Base-by-base conservation (phyloP, 352 stramenopile genomes). In the Globisporangium sylvaticum region DNA sequence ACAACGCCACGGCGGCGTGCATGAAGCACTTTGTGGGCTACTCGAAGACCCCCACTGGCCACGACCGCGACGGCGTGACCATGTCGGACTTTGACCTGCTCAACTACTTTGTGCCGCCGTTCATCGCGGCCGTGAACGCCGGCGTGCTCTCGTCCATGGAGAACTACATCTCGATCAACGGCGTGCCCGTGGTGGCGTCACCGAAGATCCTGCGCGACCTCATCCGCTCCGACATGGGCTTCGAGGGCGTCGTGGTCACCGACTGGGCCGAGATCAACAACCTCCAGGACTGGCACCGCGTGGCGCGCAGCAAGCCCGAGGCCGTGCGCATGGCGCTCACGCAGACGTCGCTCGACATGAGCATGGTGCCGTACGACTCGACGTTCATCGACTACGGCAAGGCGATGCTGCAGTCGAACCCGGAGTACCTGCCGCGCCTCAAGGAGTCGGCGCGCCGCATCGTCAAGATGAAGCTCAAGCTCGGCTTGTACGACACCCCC, bases 181-280 rank as follows among this genome's bases (percentile, higher is more conserved):
- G 91, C 5, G 81, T 98, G 22, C 95, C 95, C 0, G 88, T 98
- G 8, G 85, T 97, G 9, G 81, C 82, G 22, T 98, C 92, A 42
- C 75, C 74, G 10, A 83, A 87, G 50, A 87, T 95, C 55, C 71
- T 98, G 32, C 68, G 79, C 22, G 79, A 92, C 52, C 61, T 98
- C 20, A 66, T 98, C 24, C 82, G 94, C 25, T 69, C 85, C 24
- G 76, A 97, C 58, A 81, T 98, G 69, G 71, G 71, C 4, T 98
- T 97, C 63, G 66, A 94, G 25, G 92, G 92, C 8, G 75, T 98
- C 50, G 66, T 97, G 34, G 91, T 98, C n/a, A 98, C 94, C 0
- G 94, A 98, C 71, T 98, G 95, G 71, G 78, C 77, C 24, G 92
- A 98, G 74, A 98, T 98, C 59, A 81, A 92, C 62, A 97, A 98